Evolutionary conservation across 352 stramenopile genomes (phyloP).

Genomic region (Thalassiosira hispida): DNA sequence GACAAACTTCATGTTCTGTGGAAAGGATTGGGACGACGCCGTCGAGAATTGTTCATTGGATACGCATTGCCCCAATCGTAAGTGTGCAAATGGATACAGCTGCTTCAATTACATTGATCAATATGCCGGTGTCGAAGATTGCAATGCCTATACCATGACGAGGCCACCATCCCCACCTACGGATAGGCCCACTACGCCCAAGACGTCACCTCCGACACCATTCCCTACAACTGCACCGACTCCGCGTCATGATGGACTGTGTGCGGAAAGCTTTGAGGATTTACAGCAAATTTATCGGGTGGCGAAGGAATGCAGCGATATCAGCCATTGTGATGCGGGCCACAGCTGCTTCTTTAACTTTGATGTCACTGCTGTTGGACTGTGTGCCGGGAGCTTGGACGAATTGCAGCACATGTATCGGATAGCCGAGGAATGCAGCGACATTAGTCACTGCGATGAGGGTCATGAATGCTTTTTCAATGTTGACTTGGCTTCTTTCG

Average conservation of each 20-base stretch:
- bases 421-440: constrained; percentile 1
- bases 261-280: not conserved
- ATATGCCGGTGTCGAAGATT: not conserved
- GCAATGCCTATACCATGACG: constrained; percentile 4
- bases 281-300: too few relatives aligned
- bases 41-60: not conserved
- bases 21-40: not conserved
- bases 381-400: constrained; percentile 4
- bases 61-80: not conserved
- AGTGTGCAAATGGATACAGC: not conserved
- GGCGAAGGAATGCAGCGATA: too few relatives aligned
- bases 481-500: constrained; percentile 2
- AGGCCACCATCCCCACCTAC: not conserved
- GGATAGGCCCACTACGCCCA: not conserved
- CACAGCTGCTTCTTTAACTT: too few relatives aligned
- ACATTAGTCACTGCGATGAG: not conserved
- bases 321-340: too few relatives aligned
- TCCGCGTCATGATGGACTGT: not conserved
- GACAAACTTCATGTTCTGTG: constrained; percentile 3
- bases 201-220: not conserved
- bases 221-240: too few relatives aligned
- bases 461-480: constrained; percentile 1
- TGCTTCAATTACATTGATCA: not conserved
- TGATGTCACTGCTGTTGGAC: not conserved
- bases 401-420: constrained; percentile 4